Conservation (phyloP, 805 yeast genomes). For the Candida ponderosae region DNA sequence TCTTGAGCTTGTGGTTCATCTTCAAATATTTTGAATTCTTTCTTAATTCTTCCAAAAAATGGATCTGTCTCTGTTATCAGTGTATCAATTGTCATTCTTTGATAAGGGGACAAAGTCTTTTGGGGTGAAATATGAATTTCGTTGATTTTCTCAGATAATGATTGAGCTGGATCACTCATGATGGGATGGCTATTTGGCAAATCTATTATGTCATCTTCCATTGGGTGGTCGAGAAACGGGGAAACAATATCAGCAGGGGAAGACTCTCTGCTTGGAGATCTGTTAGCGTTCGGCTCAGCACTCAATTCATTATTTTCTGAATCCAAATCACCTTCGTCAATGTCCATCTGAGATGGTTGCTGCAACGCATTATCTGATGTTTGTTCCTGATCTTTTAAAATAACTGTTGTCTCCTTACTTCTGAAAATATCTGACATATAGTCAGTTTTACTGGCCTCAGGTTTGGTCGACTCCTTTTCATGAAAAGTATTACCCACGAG, state of each 20-base stretch:
- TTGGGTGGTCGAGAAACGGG: slow-evolving; percentile 16
- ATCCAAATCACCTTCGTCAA: not conserved
- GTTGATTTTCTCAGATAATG: slow-evolving; percentile 5
- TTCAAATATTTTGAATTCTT: slow-evolving; percentile 16
- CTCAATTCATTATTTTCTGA: not conserved
- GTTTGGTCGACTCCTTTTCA: too few relatives aligned
- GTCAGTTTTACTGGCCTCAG: slow-evolving; percentile 4
- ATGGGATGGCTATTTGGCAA: not conserved
- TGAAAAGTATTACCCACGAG: not conserved
- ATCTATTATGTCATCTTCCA: slow-evolving; percentile 7
- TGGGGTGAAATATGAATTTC: slow-evolving; percentile 19
- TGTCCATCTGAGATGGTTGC: not conserved
- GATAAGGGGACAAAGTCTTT: slow-evolving; percentile 6
- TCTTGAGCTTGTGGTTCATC: slow-evolving; percentile 8
- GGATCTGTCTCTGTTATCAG: slow-evolving; percentile 17
- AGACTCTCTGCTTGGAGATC: not conserved
- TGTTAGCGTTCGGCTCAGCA: not conserved
- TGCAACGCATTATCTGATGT: not conserved
- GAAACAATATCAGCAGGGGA: slow-evolving; percentile 1
- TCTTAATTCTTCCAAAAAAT: slow-evolving; percentile 11
- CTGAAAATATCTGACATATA: slow-evolving; percentile 16
- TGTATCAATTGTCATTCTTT: slow-evolving; percentile 10
- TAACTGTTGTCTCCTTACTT: slow-evolving; percentile 3
- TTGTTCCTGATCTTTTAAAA: slow-evolving; percentile 1
- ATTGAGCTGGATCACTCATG: not conserved